Evolutionary conservation across 1,139 yeast genomes (phyloP), one percentile per base, ranked within the genome.

Genomic region (Kodamaea plutei): DNA sequence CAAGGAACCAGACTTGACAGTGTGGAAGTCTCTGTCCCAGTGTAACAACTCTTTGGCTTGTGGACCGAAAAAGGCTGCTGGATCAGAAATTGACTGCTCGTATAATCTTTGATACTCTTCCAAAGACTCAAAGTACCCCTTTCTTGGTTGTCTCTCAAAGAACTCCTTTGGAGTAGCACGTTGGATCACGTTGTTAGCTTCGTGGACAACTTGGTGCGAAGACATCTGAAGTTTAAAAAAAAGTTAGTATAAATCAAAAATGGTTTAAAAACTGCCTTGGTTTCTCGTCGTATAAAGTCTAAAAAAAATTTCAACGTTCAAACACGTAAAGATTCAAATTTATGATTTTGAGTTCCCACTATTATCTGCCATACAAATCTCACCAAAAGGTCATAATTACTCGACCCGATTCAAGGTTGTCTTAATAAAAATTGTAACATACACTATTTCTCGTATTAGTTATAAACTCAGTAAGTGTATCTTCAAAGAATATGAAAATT

Each of bases 21-120:
- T 73, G 49, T 72, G 64, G 63, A 85, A 91, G 41, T 83, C 93
- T 45, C 69, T 76, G 59, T 84, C 89, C 97, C 97, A 91, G 49
- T 75, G 67, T 45, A 91, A 69, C 40, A 79, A 72, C 47, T 85
- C 84, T 37, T 73, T 75, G 37, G 95, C 97, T 64, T 77, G 64
- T 26, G 83, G 77, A 33, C 93, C 94, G 56, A 87, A 91, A 60
- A 91, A 91, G 26, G 62, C 73, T 44, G 79, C 87, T 35, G 98
- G 97, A 51, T 85, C 77, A 37, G 72, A 61, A 48, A 91, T 77
- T 22, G 95, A 84, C 66, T 85, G 71, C 38, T 76, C 58, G 67
- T 91, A 87, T 66, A 88, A 60, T 44, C 73, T 62, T 39, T 74
- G 63, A 69, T 89, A 91, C 43, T 87, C 81, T n/a, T 76, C 84